phyloP scores from a whole-genome alignment of 2,329 filamentous ascomycete genomes.

The Alternaria atra region DNA sequence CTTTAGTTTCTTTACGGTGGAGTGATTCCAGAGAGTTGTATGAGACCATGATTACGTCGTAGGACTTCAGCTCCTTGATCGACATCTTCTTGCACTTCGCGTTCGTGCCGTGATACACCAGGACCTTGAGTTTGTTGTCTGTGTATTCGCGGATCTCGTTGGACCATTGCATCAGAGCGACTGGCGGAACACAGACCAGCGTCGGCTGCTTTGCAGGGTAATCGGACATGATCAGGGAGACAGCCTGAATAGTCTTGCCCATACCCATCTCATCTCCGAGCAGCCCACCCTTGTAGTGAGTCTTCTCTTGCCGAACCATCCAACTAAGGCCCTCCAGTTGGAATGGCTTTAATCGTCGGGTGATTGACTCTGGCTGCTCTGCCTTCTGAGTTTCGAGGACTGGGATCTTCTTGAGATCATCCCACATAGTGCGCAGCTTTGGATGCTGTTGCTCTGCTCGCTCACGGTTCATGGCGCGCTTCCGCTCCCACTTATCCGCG shows the following conservation, averaged over 20 bases:
- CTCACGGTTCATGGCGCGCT: conserved; percentile 64
- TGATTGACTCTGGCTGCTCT: conserved; percentile 79
- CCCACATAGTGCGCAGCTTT: conserved; percentile 84
- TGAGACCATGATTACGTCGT: conserved; percentile 96
- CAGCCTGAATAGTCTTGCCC: conserved; percentile 97
- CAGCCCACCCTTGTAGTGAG: conserved; percentile 84
- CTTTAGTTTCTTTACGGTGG: conserved; percentile 90
- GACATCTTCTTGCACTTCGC: conserved; percentile 80
- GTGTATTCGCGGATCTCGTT: conserved; percentile 72
- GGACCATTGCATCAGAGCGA: conserved; percentile 94
- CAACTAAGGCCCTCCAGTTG: conserved; percentile 93
- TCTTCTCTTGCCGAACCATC: conserved; percentile 91
- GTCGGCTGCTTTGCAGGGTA: conserved; percentile 85
- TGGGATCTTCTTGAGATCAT: conserved; percentile 72
- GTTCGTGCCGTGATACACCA: conserved; percentile 90
- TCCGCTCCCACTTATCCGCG: conserved; percentile 52
- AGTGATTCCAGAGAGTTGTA: conserved; percentile 92
- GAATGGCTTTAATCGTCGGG: conserved; percentile 86
- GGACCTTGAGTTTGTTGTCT: conserved; percentile 85
- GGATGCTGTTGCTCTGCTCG: conserved; percentile 82
- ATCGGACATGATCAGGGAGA: conserved; percentile 97
- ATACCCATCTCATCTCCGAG: conserved; percentile 99
- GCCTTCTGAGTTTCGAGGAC: conserved; percentile 71
- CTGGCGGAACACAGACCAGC: conserved; percentile 88
- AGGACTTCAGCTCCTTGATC: conserved; percentile 77